Percentiles rank a stretch among this genome's conserved stretches.
These are phyloP conservation scores for Phytopythium mirpurense DNA, from an alignment of 352 stramenopile species.

Conservation along the genomic window DNA sequence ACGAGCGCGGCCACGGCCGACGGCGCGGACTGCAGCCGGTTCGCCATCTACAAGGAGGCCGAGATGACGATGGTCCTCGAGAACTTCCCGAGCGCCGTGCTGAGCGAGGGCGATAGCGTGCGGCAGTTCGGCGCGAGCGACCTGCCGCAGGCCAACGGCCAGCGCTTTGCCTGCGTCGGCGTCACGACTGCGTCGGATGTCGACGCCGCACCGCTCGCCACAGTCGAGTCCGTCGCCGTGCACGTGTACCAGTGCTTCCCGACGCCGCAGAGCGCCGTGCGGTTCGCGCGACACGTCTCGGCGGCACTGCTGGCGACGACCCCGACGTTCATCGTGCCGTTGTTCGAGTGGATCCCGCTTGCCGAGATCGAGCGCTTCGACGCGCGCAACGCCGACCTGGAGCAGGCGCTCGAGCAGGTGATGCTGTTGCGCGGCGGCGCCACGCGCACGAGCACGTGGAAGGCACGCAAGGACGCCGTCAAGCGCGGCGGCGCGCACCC, in stretches of 20 bases:
- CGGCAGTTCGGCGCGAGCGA: constrained; percentile 43
- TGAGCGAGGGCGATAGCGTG: not conserved
- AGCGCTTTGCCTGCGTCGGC: constrained; percentile 66
- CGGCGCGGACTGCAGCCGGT: constrained; percentile 39
- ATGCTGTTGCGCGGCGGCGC: constrained; percentile 20
- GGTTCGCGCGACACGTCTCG: constrained; percentile 59
- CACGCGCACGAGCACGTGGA: constrained; percentile 49
- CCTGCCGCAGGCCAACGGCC: constrained; percentile 45
- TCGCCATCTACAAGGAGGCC: constrained; percentile 78
- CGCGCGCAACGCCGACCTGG: constrained; percentile 45
- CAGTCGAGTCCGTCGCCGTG: constrained; percentile 51
- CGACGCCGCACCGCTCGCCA: constrained; percentile 28
- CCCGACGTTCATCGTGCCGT: constrained; percentile 57
- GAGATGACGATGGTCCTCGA: constrained; percentile 77
- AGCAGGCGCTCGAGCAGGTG: constrained; percentile 56
- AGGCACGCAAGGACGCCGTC: constrained; percentile 57
- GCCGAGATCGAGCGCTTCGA: constrained; percentile 71
- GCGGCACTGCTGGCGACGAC: constrained; percentile 35
- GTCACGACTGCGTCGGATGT: constrained; percentile 31
- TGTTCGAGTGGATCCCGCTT: constrained; percentile 76
- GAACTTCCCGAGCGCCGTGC: constrained; percentile 38
- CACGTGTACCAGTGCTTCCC: constrained; percentile 82
- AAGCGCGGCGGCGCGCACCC: constrained; percentile 33
- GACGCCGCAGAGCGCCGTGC: constrained; percentile 68
- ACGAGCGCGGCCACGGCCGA: constrained; percentile 13